A percentile compares a stretch with the other conserved stretches of the same genome.
Evolutionary conservation across 148 eudicot species (phyloP).

Genomic region (Fagopyrum tataricum): DNA sequence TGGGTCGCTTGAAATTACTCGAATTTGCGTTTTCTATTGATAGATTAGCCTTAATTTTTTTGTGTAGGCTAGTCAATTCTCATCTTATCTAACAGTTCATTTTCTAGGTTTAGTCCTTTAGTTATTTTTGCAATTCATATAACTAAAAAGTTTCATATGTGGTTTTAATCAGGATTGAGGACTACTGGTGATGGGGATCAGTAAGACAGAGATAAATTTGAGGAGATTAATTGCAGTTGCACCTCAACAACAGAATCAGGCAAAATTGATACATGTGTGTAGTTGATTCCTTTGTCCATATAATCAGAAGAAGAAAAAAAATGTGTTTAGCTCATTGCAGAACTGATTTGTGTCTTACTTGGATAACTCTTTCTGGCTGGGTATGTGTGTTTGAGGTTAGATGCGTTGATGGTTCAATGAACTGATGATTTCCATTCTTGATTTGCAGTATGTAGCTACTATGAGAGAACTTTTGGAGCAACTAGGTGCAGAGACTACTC

Average conservation of each 20-base stretch:
- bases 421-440: background rate
- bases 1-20: too few species aligned
- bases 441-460: constrained; percentile 59
- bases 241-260: constrained; percentile 71
- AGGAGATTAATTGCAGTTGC: constrained; percentile 72
- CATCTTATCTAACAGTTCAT: too few species aligned
- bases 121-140: too few species aligned
- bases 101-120: too few species aligned
- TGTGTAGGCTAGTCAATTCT: too few species aligned
- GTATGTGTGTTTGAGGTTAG: background rate
- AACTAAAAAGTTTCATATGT: background rate
- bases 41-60: too few species aligned
- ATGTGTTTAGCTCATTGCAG: background rate
- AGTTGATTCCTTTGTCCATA: background rate
- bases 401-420: background rate
- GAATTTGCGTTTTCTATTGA: too few species aligned
- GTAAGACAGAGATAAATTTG: constrained; percentile 76
- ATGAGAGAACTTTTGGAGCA: constrained; percentile 9
- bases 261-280: constrained; percentile 71
- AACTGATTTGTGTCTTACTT: background rate
- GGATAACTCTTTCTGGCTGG: background rate
- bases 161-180: constrained; percentile 1
- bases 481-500: background rate
- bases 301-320: background rate
- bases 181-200: constrained; percentile 43